phyloP scores from a whole-genome alignment of 2,329 filamentous ascomycete species.

The Sporothrix globosa region DNA sequence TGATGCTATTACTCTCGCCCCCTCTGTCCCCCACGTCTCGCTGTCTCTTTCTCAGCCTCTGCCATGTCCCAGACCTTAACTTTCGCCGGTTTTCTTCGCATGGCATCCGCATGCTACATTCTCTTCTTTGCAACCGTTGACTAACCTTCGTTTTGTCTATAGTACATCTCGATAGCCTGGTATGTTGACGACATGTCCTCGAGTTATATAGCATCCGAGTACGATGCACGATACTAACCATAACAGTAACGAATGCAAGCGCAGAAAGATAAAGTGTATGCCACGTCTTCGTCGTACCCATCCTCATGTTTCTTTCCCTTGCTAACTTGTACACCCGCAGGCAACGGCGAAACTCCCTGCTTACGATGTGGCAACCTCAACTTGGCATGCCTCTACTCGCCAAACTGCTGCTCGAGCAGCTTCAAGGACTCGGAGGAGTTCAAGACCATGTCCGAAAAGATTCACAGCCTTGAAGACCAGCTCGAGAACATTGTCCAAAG shows the following conservation, averaged over 20 bases:
- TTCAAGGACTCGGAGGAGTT: slow-evolving; percentile 69
- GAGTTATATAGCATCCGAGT: neutral
- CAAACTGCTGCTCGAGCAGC: slow-evolving; percentile 48
- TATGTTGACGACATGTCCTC: slow-evolving; percentile 39
- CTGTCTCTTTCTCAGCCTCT: neutral
- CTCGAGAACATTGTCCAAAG: slow-evolving; percentile 75
- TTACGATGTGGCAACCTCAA: slow-evolving; percentile 70
- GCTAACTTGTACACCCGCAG: slow-evolving; percentile 12
- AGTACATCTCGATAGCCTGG: slow-evolving; percentile 67
- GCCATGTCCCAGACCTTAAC: neutral
- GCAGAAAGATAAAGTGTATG: slow-evolving; percentile 48
- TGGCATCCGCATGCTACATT: neutral
- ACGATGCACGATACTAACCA: slow-evolving; percentile 25
- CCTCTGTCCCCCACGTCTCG: neutral
- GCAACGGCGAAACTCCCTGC: slow-evolving; percentile 69
- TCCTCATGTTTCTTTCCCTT: slow-evolving; percentile 28
- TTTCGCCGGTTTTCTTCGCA: neutral
- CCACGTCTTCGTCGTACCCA: neutral
- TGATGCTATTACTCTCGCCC: too few relatives aligned
- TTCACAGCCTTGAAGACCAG: slow-evolving; percentile 78
- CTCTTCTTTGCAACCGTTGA: neutral
- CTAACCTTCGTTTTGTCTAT: neutral
- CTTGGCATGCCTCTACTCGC: slow-evolving; percentile 45
- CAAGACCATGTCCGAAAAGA: slow-evolving; percentile 75
- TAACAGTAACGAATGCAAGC: slow-evolving; percentile 56